Evolutionary conservation across 257 asterid genomes (phyloP).

Genomic region (Ajuga chamaepitys): DNA sequence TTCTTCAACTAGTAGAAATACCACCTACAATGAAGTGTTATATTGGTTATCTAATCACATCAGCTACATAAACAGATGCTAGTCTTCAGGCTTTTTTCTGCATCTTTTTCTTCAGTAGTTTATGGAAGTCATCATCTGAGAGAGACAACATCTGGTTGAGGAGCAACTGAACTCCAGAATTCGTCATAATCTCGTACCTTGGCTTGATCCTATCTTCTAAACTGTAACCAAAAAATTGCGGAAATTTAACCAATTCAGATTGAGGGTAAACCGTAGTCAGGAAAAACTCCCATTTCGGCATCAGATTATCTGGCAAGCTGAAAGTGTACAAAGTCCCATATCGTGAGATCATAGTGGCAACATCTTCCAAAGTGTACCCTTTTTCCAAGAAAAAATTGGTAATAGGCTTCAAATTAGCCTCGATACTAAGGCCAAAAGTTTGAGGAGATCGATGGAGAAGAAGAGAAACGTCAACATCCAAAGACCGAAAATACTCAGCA

Average conservation of each 20-base stretch:
- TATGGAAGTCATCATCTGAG: slow-evolving; percentile 50
- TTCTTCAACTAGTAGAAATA: neutral
- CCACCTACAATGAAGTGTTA: neutral
- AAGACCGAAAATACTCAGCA: slow-evolving; percentile 61
- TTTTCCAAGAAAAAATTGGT: slow-evolving; percentile 65
- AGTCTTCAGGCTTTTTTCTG: slow-evolving; percentile 27
- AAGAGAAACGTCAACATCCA: slow-evolving; percentile 62
- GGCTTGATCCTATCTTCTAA: slow-evolving; percentile 81
- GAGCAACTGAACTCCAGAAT: slow-evolving; percentile 51
- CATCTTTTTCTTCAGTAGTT: slow-evolving; percentile 52
- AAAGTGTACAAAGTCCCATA: slow-evolving; percentile 80
- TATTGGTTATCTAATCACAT: neutral
- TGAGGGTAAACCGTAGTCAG: slow-evolving; percentile 63
- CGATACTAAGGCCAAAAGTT: slow-evolving; percentile 88
- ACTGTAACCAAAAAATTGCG: slow-evolving; percentile 89
- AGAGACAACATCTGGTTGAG: slow-evolving; percentile 74
- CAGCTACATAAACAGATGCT: slow-evolving; percentile 11
- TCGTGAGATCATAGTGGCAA: slow-evolving; percentile 65
- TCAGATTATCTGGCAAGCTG: slow-evolving; percentile 59
- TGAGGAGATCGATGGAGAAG: slow-evolving; percentile 78
- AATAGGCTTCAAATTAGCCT: slow-evolving; percentile 72
- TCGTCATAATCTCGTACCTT: slow-evolving; percentile 52
- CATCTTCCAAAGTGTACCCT: slow-evolving; percentile 54
- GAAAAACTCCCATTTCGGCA: slow-evolving; percentile 81
- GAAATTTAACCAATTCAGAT: slow-evolving; percentile 71